Evolutionary conservation across 1,139 yeast species (phyloP), one percentile per base, ranked within the genome.

Genomic region (Meyerozyma sp.): DNA sequence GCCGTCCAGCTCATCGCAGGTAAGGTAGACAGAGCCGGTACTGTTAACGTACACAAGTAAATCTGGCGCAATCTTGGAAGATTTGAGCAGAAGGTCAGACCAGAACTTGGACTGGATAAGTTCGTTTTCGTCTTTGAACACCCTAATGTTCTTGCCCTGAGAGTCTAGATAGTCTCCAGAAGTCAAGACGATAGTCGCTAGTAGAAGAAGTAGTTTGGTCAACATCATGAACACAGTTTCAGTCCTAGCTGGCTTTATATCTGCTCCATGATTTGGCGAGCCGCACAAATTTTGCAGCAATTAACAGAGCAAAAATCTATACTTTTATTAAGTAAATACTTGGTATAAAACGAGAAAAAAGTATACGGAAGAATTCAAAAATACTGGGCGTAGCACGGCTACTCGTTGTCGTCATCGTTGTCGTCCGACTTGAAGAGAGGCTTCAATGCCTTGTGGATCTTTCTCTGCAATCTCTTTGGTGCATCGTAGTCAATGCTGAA

Each of bases 401-500:
- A 16, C 10, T 21, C 25, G 13, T 18, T 14, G 13, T 34, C 16
- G 5, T 18, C 37, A 16, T 32, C 18, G 16, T 32, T 13, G 18
- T 32, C 35, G 7, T 27, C 29, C 5, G 18, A 13, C 20, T 34
- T 34, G 16, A 34, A 21, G 25, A 34, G 37, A 34, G 37, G 37
- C 37, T 34, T 34, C 37, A 34, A 34, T 9, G 37, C 25, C n/a
- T 13, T 18, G 25, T 34, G 26, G 37, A 34, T 14, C 10, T 14
- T 34, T 10, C 37, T 16, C 7, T 18, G 26, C 16, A 34, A 34
- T 18, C n/a, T 20, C 13, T 10, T 18, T 18, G 37, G 37, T 35
- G 68, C 76, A 56, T 68, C 74, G 56, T 68, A 72, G 55, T 73
- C 77, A 46, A 68, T 58, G 44, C 65, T 61, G 60, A 70, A 71